Base-by-base conservation (phyloP, 306 rosid genomes). In the Castanea sativa region DNA sequence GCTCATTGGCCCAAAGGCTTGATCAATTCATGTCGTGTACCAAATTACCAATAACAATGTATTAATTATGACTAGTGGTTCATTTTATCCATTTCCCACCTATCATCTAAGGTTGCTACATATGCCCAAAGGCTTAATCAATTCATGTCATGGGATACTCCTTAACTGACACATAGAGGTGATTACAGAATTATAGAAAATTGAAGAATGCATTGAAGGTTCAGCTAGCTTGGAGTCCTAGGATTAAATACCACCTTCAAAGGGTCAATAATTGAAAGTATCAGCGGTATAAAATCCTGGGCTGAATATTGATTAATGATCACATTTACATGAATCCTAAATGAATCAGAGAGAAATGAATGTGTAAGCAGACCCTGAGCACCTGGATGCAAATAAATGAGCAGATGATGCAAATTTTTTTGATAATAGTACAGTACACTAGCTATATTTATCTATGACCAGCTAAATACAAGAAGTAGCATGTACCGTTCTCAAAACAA, bases 401-500 rank as follows among this genome's bases (percentile, higher is more conserved):
- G 7, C 72, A 35, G 52, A 68, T 68, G 29, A 68, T 68, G 72
- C 72, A 68, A 18, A 4, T 18, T 4, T 2, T 6, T 18, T 14
- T 29, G 11, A 14, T 69, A 20, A n/a, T 55, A 19, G 8, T 21
- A 25, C 53, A 33, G 55, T 20, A 15, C 69, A 55, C 75, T 19
- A 25, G 35, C 20, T 51, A 58, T 14, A 68, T 68, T 19, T 13
- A 19, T 68, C 52, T 68, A 14, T 35, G 30, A 57, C 65, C 2
- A 55, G 2, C 67, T 13, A 56, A 20, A 41, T 20, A 41, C 33
- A 65, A 69, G 15, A 57, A 76, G 21, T 19, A 19, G 52, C 43
- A 71, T 51, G 75, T 82, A 91, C 99, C 98, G 82, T 90, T 87
- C 89, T 93, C 78, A 95, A 88, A 76, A 90, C 83, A 77, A 93